Percentiles rank a stretch among this genome's conserved stretches.
These are phyloP conservation scores for Diaporthe humulicola DNA, from an alignment of 2,329 filamentous ascomycete genomes.

Conservation along the genomic window DNA sequence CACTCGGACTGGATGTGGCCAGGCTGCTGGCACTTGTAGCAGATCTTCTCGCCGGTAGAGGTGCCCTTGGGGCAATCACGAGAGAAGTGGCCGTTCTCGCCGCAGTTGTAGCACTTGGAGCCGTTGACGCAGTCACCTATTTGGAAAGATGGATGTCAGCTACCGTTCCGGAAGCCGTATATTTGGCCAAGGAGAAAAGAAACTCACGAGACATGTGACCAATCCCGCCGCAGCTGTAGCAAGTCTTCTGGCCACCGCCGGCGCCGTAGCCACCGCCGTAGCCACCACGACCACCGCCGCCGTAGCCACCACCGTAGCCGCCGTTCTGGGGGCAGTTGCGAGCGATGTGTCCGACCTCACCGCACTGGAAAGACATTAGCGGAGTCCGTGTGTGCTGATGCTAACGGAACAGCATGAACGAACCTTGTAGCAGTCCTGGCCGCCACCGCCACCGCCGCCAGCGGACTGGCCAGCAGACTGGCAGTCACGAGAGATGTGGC, in stretches of 20 bases:
- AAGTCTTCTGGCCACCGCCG: slow-evolving; percentile 77
- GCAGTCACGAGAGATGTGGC: slow-evolving; percentile 94
- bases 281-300: slow-evolving; percentile 63
- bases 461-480: slow-evolving; percentile 59
- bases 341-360: slow-evolving; percentile 95
- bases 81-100: slow-evolving; percentile 93
- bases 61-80: slow-evolving; percentile 97
- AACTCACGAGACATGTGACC: slow-evolving; percentile 91
- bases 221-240: slow-evolving; percentile 97
- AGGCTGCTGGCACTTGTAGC: slow-evolving; percentile 91
- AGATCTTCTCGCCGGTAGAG: slow-evolving; percentile 89
- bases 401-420: neutral
- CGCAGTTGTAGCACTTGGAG: slow-evolving; percentile 99
- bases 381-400: neutral
- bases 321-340: slow-evolving; percentile 84
- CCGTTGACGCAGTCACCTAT: slow-evolving; percentile 93
- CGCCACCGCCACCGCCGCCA: slow-evolving; percentile 62
- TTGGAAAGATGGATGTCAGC: slow-evolving; percentile 37
- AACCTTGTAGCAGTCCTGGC: slow-evolving; percentile 88
- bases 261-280: slow-evolving; percentile 61
- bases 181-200: neutral
- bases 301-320: slow-evolving; percentile 60
- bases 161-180: neutral
- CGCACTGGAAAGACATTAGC: slow-evolving; percentile 70
- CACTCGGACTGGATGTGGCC: slow-evolving; percentile 96